Percentiles rank a stretch among this genome's conserved stretches.
Evolutionary conservation across 1,284 basidiomycete genomes (phyloP).

Genomic region (Cryptococcus sp.): DNA sequence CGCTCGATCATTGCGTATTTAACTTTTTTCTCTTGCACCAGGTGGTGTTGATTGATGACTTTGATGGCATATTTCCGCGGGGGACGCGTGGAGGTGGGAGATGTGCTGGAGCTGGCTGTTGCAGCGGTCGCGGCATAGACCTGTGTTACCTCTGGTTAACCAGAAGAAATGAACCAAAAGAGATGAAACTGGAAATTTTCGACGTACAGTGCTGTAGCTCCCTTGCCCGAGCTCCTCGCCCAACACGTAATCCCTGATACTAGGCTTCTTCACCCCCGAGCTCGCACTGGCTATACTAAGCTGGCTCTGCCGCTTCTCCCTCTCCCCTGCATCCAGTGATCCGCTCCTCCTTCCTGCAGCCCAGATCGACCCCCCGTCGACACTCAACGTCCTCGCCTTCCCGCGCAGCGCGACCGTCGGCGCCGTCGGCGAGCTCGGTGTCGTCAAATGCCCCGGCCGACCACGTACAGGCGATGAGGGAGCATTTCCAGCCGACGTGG

Average conservation of each 20-base stretch:
- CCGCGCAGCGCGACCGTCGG: not conserved
- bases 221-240: conserved; percentile 50
- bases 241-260: conserved; percentile 41
- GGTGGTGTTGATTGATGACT: conserved; percentile 54
- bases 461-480: conserved; percentile 12
- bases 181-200: too few relatives aligned
- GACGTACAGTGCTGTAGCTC: conserved; percentile 49
- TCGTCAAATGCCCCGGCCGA: conserved; percentile 12
- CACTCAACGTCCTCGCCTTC: conserved; percentile 26
- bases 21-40: conserved; percentile 54
- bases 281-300: conserved; percentile 22
- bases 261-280: conserved; percentile 22
- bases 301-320: conserved; percentile 40
- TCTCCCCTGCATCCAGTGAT: conserved; percentile 6
- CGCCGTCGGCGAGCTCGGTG: conserved; percentile 20
- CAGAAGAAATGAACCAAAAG: not conserved
- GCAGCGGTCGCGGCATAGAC: conserved; percentile 20
- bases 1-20: conserved; percentile 57
- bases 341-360: conserved; percentile 3
- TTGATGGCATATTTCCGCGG: conserved; percentile 52
- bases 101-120: conserved; percentile 11
- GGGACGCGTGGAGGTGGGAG: conserved; percentile 23
- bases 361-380: conserved; percentile 14
- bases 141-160: conserved; percentile 16
- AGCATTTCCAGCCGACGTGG: not conserved